Conservation (phyloP, 805 yeast species). For the Monosporozyma aerobia region DNA sequence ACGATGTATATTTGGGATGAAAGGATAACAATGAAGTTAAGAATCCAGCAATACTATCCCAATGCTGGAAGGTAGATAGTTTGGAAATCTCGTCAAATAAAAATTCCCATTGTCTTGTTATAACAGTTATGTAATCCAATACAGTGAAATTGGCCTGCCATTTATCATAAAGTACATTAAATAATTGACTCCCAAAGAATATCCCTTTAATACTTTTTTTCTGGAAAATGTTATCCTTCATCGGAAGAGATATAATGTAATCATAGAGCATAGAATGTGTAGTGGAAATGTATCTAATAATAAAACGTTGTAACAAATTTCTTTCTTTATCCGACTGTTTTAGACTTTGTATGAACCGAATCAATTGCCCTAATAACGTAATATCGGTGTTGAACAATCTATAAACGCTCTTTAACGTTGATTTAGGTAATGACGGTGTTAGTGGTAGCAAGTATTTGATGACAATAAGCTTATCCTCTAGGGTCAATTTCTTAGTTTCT, state of each 20-base stretch:
- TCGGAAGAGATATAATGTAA: conserved; percentile 5
- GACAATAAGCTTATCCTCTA: conserved; percentile 6
- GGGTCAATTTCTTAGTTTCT: neutral
- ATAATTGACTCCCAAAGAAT: conserved; percentile 29
- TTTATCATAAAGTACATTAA: conserved; percentile 17
- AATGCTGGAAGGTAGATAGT: neutral
- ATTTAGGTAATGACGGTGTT: conserved; percentile 15
- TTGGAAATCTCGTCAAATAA: conserved; percentile 3
- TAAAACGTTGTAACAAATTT: conserved; percentile 6
- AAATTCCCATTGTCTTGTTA: conserved; percentile 17
- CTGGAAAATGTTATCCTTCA: neutral
- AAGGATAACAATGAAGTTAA: conserved; percentile 12
- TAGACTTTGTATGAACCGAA: conserved; percentile 8
- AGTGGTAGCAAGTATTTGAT: conserved; percentile 18
- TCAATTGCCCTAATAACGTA: conserved; percentile 15
- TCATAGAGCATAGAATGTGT: conserved; percentile 9
- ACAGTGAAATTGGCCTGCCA: conserved; percentile 8
- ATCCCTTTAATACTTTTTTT: conserved; percentile 12
- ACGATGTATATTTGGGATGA: conserved; percentile 12
- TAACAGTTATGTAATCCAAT: conserved; percentile 13
- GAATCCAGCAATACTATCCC: conserved; percentile 7
- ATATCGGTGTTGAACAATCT: conserved; percentile 8
- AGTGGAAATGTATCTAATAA: conserved; percentile 9
- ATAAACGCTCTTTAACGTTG: conserved; percentile 4
- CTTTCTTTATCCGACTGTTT: conserved; percentile 8